phyloP scores from a whole-genome alignment of 371 early-diverging fungal genomes.

The Syncephalis plumigaleata region DNA sequence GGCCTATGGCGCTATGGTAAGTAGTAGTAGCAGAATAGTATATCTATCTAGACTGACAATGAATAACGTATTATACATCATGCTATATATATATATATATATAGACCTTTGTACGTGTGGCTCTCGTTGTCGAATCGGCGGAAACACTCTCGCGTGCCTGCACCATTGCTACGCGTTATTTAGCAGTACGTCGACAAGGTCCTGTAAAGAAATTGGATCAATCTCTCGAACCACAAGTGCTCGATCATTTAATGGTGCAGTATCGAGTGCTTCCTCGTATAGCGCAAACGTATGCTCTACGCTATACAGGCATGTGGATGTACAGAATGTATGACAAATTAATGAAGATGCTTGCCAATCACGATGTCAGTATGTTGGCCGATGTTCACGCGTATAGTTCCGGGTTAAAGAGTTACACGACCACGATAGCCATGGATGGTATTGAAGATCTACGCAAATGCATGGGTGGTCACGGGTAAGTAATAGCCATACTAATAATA shows the following conservation, averaged over 20 bases:
- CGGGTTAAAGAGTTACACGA: constrained; percentile 65
- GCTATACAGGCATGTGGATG: constrained; percentile 53
- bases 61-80: too few relatives aligned
- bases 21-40: constrained; percentile 41
- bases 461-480: constrained; percentile 76
- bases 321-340: constrained; percentile 41
- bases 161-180: constrained; percentile 63
- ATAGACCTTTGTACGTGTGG: constrained; percentile 43
- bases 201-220: constrained; percentile 22
- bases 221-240: constrained; percentile 52
- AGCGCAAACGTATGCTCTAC: constrained; percentile 61
- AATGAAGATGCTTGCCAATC: constrained; percentile 23
- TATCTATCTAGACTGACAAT: constrained; percentile 33
- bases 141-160: constrained; percentile 43
- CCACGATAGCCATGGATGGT: constrained; percentile 52
- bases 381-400: constrained; percentile 76
- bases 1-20: constrained; percentile 71
- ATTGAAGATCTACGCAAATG: constrained; percentile 59
- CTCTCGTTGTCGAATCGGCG: constrained; percentile 33
- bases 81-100: constrained; percentile 9
- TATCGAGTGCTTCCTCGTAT: constrained; percentile 60
- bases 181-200: constrained; percentile 66
- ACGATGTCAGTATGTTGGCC: constrained; percentile 34
- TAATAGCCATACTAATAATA: constrained; percentile 16
- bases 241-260: constrained; percentile 66